Percentiles rank a stretch among this genome's conserved stretches.
phyloP scores from a whole-genome alignment of 108 stramenopile species.

The Cylindrotheca fusiformis region DNA sequence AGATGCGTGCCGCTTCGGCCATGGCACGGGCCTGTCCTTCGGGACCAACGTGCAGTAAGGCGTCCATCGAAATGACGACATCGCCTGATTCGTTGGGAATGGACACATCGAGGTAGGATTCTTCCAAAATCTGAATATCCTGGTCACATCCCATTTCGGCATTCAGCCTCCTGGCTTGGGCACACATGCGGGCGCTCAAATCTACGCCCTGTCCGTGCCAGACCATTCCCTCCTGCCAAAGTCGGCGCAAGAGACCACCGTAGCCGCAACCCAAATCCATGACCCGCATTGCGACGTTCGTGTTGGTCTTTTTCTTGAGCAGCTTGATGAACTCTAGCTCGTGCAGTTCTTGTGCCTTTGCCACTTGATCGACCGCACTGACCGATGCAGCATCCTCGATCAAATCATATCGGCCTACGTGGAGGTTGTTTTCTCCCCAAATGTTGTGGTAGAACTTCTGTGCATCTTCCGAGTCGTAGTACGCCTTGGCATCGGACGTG shows the following conservation, averaged over 20 bases:
- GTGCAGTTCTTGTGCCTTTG: conserved; percentile 35
- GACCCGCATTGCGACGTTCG: conserved; percentile 25
- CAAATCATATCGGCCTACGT: conserved; percentile 47
- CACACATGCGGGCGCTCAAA: conserved; percentile 35
- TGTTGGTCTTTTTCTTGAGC: conserved; percentile 16
- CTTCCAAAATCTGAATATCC: conserved; percentile 32
- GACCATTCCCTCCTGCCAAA: conserved; percentile 28
- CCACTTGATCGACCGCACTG: conserved; percentile 21
- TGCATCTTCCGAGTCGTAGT: conserved; percentile 49
- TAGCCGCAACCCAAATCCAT: conserved; percentile 48
- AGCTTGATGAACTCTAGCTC: conserved; percentile 30
- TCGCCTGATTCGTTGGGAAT: conserved; percentile 34
- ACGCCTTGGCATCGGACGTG: conserved; percentile 33
- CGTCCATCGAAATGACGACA: conserved; percentile 38
- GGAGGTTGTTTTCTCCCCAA: conserved; percentile 44
- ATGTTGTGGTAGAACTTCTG: conserved; percentile 48
- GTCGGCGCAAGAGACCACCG: conserved; percentile 42
- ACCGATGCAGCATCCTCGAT: no score
- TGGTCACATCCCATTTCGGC: conserved; percentile 12
- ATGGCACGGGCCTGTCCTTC: conserved; percentile 36
- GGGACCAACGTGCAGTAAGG: conserved; percentile 46
- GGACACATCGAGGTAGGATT: conserved; percentile 37
- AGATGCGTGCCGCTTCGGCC: conserved; percentile 39
- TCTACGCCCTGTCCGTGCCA: conserved; percentile 43
- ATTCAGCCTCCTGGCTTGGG: conserved; percentile 28